Evolutionary conservation across 78 protist genomes (phyloP).

Genomic region (Pigoraptor vietnamica): DNA sequence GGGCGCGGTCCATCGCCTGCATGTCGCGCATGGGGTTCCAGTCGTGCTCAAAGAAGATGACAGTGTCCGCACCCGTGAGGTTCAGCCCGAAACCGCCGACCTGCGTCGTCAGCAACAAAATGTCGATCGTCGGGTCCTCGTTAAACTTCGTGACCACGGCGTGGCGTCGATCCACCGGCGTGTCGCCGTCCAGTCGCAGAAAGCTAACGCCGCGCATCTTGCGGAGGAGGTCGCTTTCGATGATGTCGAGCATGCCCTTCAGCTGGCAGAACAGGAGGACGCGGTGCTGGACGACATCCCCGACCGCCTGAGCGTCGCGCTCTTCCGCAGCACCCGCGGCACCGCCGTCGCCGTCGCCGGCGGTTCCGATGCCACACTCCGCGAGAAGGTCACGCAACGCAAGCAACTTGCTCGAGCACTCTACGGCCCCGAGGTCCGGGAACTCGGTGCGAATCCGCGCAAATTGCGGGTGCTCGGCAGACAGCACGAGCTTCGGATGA

Average conservation of each 20-base stretch:
- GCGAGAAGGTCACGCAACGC: slow-evolving; percentile 54
- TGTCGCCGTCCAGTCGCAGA: slow-evolving; percentile 78
- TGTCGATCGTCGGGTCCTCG: slow-evolving; percentile 80
- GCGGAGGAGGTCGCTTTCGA: slow-evolving; percentile 67
- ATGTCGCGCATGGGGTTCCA: slow-evolving; percentile 97
- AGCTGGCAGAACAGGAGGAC: slow-evolving; percentile 82
- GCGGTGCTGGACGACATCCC: slow-evolving; percentile 52
- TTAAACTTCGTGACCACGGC: slow-evolving; percentile 78
- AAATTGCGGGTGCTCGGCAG: slow-evolving; percentile 43
- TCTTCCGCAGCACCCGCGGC: not conserved
- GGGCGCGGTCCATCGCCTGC: slow-evolving; percentile 96
- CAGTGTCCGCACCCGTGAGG: slow-evolving; percentile 96
- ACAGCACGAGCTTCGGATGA: slow-evolving; percentile 84
- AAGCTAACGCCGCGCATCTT: slow-evolving; percentile 69
- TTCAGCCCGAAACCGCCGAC: slow-evolving; percentile 98
- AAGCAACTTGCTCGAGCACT: slow-evolving; percentile 66
- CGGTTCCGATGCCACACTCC: slow-evolving; percentile 36
- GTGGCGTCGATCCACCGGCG: slow-evolving; percentile 30
- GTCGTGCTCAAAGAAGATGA: slow-evolving; percentile 94
- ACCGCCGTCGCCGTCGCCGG: not conserved
- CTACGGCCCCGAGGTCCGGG: slow-evolving; percentile 16
- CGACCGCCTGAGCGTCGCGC: too few species aligned
- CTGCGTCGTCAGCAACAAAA: slow-evolving; percentile 89
- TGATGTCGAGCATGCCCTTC: slow-evolving; percentile 68
- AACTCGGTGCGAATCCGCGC: slow-evolving; percentile 7